phyloP scores from a whole-genome alignment of 768 basidiomycete species.

The Boletus rubroflammeus region DNA sequence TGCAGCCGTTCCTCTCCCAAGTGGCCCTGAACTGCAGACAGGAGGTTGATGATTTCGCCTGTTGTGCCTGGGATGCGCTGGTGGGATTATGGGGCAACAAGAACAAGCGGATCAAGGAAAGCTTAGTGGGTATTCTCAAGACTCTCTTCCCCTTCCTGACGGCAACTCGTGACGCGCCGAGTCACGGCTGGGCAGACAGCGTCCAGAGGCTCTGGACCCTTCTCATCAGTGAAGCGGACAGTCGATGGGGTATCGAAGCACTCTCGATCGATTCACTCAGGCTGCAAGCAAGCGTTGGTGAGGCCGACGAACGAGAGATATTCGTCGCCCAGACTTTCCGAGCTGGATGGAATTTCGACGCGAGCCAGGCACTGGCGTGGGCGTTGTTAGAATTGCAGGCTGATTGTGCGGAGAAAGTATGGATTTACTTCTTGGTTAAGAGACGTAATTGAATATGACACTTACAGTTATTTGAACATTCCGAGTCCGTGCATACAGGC shows the following conservation, averaged over 20 bases:
- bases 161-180: conserved; percentile 29
- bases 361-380: conserved; percentile 73
- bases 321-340: conserved; percentile 68
- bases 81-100: conserved; percentile 77
- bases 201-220: conserved; percentile 51
- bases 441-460: background rate
- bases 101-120: conserved; percentile 72
- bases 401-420: conserved; percentile 69
- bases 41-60: conserved; percentile 58
- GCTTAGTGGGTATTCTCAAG: conserved; percentile 68
- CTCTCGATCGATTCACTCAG: conserved; percentile 66
- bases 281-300: conserved; percentile 39
- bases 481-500: conserved; percentile 49
- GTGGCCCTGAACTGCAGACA: conserved; percentile 72
- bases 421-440: background rate
- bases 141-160: conserved; percentile 70
- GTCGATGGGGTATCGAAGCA: conserved; percentile 59
- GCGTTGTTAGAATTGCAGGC: conserved; percentile 75
- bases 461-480: conserved; percentile 57
- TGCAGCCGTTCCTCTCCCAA: conserved; percentile 68
- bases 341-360: conserved; percentile 69
- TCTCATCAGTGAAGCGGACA: conserved; percentile 61
- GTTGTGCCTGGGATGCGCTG: conserved; percentile 57
- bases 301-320: conserved; percentile 30
- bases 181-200: conserved; percentile 43